These are phyloP conservation scores for Diaporthe vexans DNA, from an alignment of 2,329 filamentous ascomycete genomes.

Conservation along the genomic window DNA sequence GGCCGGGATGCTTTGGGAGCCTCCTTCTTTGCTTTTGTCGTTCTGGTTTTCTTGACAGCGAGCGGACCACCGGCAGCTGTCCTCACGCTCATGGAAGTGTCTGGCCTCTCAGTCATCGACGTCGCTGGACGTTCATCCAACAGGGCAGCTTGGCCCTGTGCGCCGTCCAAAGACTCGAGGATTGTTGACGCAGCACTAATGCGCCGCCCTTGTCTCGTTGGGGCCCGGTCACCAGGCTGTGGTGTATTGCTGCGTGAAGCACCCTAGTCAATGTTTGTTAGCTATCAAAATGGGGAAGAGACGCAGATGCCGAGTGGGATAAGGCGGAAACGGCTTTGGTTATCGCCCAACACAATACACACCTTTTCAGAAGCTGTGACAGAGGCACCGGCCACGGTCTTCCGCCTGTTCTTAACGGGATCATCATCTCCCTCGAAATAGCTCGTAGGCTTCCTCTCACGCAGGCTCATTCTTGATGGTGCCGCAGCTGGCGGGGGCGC, in stretches of 20 bases:
- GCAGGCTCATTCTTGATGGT: slow-evolving; percentile 78
- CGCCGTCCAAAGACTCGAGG: slow-evolving; percentile 47
- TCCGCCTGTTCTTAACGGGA: slow-evolving; percentile 66
- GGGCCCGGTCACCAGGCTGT: slow-evolving; percentile 47
- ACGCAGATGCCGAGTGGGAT: background rate
- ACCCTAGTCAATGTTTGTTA: slow-evolving; percentile 48
- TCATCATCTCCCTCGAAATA: slow-evolving; percentile 65
- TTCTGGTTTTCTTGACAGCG: slow-evolving; percentile 72
- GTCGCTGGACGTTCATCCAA: slow-evolving; percentile 53
- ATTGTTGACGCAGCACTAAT: slow-evolving; percentile 63
- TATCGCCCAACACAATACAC: slow-evolving; percentile 1
- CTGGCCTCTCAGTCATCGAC: slow-evolving; percentile 58
- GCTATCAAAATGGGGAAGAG: slow-evolving; percentile 15
- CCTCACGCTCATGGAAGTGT: slow-evolving; percentile 58
- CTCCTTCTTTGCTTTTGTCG: slow-evolving; percentile 61
- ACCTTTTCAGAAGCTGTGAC: slow-evolving; percentile 62
- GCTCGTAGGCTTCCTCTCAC: slow-evolving; percentile 75
- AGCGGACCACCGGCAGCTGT: slow-evolving; percentile 54
- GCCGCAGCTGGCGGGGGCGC: slow-evolving; percentile 50
- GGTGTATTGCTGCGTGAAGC: slow-evolving; percentile 51
- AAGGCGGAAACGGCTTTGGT: background rate
- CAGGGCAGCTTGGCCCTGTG: slow-evolving; percentile 41
- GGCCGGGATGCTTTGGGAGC: slow-evolving; percentile 42
- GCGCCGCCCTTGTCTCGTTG: slow-evolving; percentile 58
- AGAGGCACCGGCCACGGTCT: slow-evolving; percentile 70